Evolutionary conservation across 352 stramenopile species (phyloP).

Genomic region (Globisporangium okanoganense): DNA sequence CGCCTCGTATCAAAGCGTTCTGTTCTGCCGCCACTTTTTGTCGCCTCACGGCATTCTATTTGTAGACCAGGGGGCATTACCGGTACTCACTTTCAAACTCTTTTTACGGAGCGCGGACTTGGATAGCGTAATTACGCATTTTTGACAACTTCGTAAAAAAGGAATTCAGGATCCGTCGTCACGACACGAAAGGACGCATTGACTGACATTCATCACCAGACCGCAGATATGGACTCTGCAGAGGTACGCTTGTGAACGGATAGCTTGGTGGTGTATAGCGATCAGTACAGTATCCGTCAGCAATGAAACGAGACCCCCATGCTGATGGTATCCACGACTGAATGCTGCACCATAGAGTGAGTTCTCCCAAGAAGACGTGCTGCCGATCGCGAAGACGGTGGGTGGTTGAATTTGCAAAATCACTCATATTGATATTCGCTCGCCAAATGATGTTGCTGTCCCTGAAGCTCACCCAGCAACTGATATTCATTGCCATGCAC

Average conservation of each 20-base stretch:
- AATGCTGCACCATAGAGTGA: slow-evolving; percentile 43
- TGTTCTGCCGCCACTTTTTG: slow-evolving; percentile 3
- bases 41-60: background rate
- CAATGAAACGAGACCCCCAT: background rate
- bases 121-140: slow-evolving; percentile 17
- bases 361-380: slow-evolving; percentile 74
- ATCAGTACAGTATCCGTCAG: background rate
- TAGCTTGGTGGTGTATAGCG: background rate
- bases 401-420: too few species aligned
- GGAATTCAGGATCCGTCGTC: background rate
- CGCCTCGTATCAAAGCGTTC: slow-evolving; percentile 2
- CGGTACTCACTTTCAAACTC: slow-evolving; percentile 1
- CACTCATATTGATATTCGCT: background rate
- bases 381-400: slow-evolving; percentile 70
- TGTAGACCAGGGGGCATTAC: background rate
- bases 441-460: background rate
- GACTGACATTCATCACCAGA: slow-evolving; percentile 3
- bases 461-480: background rate
- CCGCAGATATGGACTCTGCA: slow-evolving; percentile 36
- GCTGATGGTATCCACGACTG: background rate
- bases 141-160: slow-evolving; percentile 2
- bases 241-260: slow-evolving; percentile 21
- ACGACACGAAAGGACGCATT: slow-evolving; percentile 6
- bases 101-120: slow-evolving; percentile 5
- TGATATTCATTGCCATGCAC: background rate